These are phyloP conservation scores for Lycium barbarum DNA, from an alignment of 257 asterid genomes.

Conservation along the genomic window DNA sequence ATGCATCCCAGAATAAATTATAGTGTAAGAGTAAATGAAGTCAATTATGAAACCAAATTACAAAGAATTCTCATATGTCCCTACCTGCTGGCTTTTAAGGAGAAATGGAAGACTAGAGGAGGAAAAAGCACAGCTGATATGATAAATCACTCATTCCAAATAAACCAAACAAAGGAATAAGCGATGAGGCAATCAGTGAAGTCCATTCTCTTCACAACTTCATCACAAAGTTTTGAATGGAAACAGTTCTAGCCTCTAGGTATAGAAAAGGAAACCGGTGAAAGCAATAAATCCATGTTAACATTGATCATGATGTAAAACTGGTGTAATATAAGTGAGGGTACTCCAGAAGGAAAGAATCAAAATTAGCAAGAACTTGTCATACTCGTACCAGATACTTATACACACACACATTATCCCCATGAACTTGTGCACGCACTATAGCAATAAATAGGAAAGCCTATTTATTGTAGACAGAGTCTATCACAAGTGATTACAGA, in stretches of 20 bases:
- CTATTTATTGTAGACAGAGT: neutral
- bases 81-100: neutral
- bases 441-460: neutral
- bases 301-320: neutral
- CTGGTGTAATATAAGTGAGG: too few relatives aligned
- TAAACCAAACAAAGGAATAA: neutral
- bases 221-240: neutral
- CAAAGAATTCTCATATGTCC: neutral
- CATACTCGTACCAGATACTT: neutral
- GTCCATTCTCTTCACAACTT: neutral
- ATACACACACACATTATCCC: neutral
- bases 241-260: neutral
- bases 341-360: too few relatives aligned
- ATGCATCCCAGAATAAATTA: neutral
- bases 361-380: neutral
- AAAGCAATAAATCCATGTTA: neutral
- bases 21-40: neutral
- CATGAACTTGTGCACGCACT: neutral
- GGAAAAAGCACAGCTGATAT: neutral
- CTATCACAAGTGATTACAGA: neutral
- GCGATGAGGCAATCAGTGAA: neutral
- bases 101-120: neutral
- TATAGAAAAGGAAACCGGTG: neutral
- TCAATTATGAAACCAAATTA: constrained; percentile 1
- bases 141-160: neutral